These are phyloP conservation scores for Phytopythium delawarense DNA, from an alignment of 352 stramenopile species.

Conservation along the genomic window DNA sequence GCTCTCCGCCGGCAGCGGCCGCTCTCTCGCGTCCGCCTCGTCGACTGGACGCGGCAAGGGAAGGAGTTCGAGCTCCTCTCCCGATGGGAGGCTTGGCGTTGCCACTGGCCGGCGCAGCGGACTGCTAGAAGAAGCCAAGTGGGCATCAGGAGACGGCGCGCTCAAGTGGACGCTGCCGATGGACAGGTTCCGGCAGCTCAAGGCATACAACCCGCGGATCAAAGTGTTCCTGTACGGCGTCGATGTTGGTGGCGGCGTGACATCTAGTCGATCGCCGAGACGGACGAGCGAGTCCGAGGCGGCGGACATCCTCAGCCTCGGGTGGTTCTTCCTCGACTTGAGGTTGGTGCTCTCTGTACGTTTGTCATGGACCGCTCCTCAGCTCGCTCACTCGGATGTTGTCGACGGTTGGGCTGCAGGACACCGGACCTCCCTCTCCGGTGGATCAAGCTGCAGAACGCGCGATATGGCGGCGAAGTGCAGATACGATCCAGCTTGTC, in stretches of 20 bases:
- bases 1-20: neutral
- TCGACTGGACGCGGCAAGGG: neutral
- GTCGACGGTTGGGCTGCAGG: slow-evolving; percentile 11
- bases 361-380: neutral
- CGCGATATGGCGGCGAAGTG: slow-evolving; percentile 65
- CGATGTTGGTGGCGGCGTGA: slow-evolving; percentile 13
- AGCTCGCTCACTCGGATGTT: neutral
- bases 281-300: slow-evolving; percentile 5
- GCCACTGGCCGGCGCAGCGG: slow-evolving; percentile 24
- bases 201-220: slow-evolving; percentile 56
- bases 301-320: slow-evolving; percentile 49
- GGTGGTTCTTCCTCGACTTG: slow-evolving; percentile 82
- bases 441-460: slow-evolving; percentile 74
- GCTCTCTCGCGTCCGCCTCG: neutral
- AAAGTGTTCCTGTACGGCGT: slow-evolving; percentile 76
- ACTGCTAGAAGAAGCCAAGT: slow-evolving; percentile 52
- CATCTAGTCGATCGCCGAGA: neutral
- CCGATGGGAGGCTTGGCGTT: neutral
- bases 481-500: slow-evolving; percentile 44
- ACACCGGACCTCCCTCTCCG: slow-evolving; percentile 63
- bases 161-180: slow-evolving; percentile 60
- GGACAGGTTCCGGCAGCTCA: slow-evolving; percentile 58
- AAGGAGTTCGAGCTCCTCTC: neutral
- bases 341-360: slow-evolving; percentile 24
- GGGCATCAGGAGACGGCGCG: slow-evolving; percentile 36